Conservation (phyloP, 495 filamentous ascomycete genomes). For the Aspergillus asperescens region DNA sequence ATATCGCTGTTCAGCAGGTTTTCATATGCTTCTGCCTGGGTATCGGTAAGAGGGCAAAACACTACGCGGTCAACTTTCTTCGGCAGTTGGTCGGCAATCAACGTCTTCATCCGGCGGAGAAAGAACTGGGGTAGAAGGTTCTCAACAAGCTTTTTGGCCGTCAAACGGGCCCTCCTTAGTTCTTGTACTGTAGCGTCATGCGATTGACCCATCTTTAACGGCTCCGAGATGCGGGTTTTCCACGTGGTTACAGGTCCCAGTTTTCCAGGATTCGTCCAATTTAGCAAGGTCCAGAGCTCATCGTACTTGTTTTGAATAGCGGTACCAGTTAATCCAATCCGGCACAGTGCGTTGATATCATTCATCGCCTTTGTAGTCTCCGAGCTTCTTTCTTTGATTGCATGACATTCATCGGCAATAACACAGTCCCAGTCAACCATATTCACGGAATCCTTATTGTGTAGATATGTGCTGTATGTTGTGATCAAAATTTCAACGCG, state of each 20-base stretch:
- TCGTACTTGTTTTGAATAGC: slow-evolving; percentile 98
- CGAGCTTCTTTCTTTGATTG: slow-evolving; percentile 74
- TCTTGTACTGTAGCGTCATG: slow-evolving; percentile 88
- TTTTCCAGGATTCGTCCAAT: slow-evolving; percentile 91
- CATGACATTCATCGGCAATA: slow-evolving; percentile 94
- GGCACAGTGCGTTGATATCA: slow-evolving; percentile 82
- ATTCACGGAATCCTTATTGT: slow-evolving; percentile 70
- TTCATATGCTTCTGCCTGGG: slow-evolving; percentile 81
- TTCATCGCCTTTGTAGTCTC: slow-evolving; percentile 85
- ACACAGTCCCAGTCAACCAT: slow-evolving; percentile 90
- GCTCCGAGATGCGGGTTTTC: slow-evolving; percentile 69
- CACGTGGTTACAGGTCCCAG: slow-evolving; percentile 76
- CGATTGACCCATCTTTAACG: slow-evolving; percentile 79
- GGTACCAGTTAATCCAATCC: slow-evolving; percentile 91
- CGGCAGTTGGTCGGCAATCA: slow-evolving; percentile 92
- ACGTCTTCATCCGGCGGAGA: slow-evolving; percentile 83
- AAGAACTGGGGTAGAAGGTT: slow-evolving; percentile 92
- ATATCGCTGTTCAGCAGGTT: slow-evolving; percentile 68
- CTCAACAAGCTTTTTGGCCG: slow-evolving; percentile 77
- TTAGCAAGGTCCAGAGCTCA: slow-evolving; percentile 92
- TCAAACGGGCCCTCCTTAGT: slow-evolving; percentile 72
- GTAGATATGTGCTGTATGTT: slow-evolving; percentile 83
- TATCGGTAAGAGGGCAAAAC: slow-evolving; percentile 84
- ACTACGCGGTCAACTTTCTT: slow-evolving; percentile 93
- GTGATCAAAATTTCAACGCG: slow-evolving; percentile 86